Base-by-base conservation (phyloP, 495 filamentous ascomycete species). In the Talaromyces ruber region DNA sequence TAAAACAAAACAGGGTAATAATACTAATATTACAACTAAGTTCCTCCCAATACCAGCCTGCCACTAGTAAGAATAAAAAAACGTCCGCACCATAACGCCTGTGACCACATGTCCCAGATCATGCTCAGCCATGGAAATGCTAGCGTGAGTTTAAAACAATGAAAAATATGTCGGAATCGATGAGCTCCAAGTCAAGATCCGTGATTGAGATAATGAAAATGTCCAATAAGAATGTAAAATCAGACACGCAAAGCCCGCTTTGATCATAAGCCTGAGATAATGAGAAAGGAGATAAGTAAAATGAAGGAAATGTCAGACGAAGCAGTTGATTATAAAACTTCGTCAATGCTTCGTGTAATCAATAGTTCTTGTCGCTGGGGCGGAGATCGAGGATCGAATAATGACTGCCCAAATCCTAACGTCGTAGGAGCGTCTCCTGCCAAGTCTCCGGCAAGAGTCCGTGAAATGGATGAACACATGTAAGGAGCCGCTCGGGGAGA, bases 291-390 rank as follows among this genome's bases (percentile, higher is more conserved):
- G 72, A 18, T 62, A 65, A 66, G 62, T 58, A 68, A 63, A 61
- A n/a, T 63, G 64, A 65, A 60, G 18, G 21, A 43, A 14, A 47
- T 47, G 24, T 50, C 5, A 9, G 54, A 59, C 43, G 21, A 26
- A 28, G 25, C n/a, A 18, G 6, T 45, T 62, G 64, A 71, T 76
- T 72, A 80, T 58, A 80, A 66, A 68, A 82, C 76, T 67, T 82
- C 80, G 66, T 80, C 79, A 66, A 82, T 82, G 64, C 71, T 82
- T 70, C 80, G 77, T 72, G 80, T 78, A 60, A 82, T 81, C 58
- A 80, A 65, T 21, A 74, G 71, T 64, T 81, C 80, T 9, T 72
- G 72, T 47, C 74, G 75, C 29, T 71, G 70, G 14, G 74, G 74
- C 47, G 80, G 80, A 16, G 79, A 82, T 63, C 80, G 72, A 2